phyloP scores from a whole-genome alignment of 164 flowering plant species.

The Warburgia ugandensis region DNA sequence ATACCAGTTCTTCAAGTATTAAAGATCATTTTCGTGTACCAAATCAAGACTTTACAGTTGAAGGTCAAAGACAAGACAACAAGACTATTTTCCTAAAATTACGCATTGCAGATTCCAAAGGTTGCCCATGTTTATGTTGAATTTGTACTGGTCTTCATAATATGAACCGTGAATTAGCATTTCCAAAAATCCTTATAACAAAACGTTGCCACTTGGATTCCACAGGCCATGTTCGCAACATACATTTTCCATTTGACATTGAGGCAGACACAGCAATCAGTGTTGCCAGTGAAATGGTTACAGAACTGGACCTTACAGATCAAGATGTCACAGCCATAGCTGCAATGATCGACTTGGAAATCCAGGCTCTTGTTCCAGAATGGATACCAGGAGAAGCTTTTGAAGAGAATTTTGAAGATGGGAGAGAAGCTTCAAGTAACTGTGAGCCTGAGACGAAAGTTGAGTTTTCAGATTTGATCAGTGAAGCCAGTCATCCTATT shows the following conservation, averaged over 20 bases:
- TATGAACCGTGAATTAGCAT: too few species aligned
- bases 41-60: slow-evolving; percentile 50
- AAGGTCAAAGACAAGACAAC: slow-evolving; percentile 71
- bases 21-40: slow-evolving; percentile 23
- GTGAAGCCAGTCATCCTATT: slow-evolving; percentile 19
- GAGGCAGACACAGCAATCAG: slow-evolving; percentile 71
- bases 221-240: slow-evolving; percentile 77
- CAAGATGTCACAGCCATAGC: slow-evolving; percentile 85
- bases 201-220: background rate
- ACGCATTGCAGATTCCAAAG: slow-evolving; percentile 72
- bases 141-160: slow-evolving; percentile 7
- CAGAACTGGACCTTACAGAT: slow-evolving; percentile 80
- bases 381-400: slow-evolving; percentile 44
- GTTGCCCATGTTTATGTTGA: slow-evolving; percentile 24
- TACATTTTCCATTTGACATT: slow-evolving; percentile 87
- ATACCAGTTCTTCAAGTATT: background rate
- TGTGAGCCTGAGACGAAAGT: slow-evolving; percentile 25
- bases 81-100: slow-evolving; percentile 78
- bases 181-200: background rate
- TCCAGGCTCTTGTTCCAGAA: slow-evolving; percentile 55
- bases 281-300: slow-evolving; percentile 98
- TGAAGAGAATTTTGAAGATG: slow-evolving; percentile 19
- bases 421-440: slow-evolving; percentile 15
- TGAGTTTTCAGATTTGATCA: slow-evolving; percentile 22
- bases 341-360: slow-evolving; percentile 78